Conservation (phyloP, 208 protist genomes). For the Polymyxa betae region DNA sequence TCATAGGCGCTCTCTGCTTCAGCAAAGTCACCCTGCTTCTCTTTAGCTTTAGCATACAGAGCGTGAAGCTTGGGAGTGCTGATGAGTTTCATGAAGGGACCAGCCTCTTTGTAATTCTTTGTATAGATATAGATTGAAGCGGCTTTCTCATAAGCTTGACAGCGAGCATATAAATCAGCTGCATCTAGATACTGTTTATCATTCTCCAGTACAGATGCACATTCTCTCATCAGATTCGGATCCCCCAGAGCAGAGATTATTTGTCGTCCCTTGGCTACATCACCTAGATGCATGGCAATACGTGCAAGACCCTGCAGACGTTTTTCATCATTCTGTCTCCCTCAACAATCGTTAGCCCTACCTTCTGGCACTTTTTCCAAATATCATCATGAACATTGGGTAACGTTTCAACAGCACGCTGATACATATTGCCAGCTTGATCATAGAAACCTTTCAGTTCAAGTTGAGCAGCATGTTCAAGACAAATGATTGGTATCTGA, state of each 20-base stretch:
- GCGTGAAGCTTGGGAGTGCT: constrained; percentile 80
- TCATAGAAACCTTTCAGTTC: constrained; percentile 89
- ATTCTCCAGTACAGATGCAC: constrained; percentile 87
- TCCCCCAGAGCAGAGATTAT: constrained; percentile 71
- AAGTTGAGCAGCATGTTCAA: constrained; percentile 90
- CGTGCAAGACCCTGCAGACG: constrained; percentile 83
- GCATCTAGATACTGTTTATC: constrained; percentile 87
- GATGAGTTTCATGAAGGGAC: constrained; percentile 74
- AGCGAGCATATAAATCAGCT: constrained; percentile 86
- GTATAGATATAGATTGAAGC: constrained; percentile 89
- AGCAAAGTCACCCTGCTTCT: constrained; percentile 79
- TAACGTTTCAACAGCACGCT: constrained; percentile 1
- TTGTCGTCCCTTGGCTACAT: constrained; percentile 75
- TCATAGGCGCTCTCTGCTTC: constrained; percentile 89
- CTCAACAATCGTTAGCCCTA: neutral
- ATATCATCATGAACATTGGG: neutral
- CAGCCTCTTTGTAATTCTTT: constrained; percentile 67
- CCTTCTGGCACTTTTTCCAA: neutral
- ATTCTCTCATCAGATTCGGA: constrained; percentile 80
- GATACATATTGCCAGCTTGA: constrained; percentile 55
- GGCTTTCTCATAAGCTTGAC: constrained; percentile 83
- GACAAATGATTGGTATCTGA: constrained; percentile 84
- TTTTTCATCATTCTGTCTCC: constrained; percentile 70
- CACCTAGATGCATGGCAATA: constrained; percentile 83
- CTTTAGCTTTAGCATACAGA: constrained; percentile 60